Evolutionary conservation across 768 basidiomycete genomes (phyloP).

Genomic region (Mycena vitilis): DNA sequence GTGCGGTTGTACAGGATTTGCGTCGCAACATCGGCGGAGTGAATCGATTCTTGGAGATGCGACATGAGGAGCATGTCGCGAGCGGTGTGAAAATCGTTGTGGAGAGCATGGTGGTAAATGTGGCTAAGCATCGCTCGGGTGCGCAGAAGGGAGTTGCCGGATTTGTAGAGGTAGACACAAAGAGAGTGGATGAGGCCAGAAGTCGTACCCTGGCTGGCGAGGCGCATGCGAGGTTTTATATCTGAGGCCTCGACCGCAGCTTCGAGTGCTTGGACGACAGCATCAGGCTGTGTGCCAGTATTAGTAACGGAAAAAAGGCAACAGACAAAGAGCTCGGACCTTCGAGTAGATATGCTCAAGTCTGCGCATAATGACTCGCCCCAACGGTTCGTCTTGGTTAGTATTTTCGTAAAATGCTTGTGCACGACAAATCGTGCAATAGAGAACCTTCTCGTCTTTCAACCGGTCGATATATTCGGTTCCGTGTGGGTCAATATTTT

Average conservation of each 20-base stretch:
- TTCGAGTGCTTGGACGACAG: slow-evolving; percentile 92
- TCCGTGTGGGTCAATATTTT: slow-evolving; percentile 98
- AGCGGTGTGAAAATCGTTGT: slow-evolving; percentile 96
- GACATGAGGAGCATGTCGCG: slow-evolving; percentile 99
- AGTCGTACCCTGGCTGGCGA: slow-evolving; percentile 66
- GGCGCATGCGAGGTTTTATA: slow-evolving; percentile 70
- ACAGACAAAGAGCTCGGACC: slow-evolving; percentile 48
- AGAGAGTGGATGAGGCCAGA: slow-evolving; percentile 88
- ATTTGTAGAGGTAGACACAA: slow-evolving; percentile 93
- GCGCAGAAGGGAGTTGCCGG: slow-evolving; percentile 89
- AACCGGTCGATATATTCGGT: slow-evolving; percentile 98
- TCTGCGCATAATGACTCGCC: slow-evolving; percentile 92
- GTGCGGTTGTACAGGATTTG: slow-evolving; percentile 99
- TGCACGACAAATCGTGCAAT: slow-evolving; percentile 92
- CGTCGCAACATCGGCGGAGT: slow-evolving; percentile 95
- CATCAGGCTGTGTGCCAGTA: slow-evolving; percentile 75
- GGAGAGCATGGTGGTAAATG: slow-evolving; percentile 96
- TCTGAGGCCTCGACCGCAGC: slow-evolving; percentile 68
- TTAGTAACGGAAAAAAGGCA: slow-evolving; percentile 24
- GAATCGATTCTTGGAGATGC: slow-evolving; percentile 95
- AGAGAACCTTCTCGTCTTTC: slow-evolving; percentile 95
- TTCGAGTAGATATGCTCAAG: slow-evolving; percentile 99
- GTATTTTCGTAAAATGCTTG: slow-evolving; percentile 92
- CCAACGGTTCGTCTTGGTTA: slow-evolving; percentile 79
- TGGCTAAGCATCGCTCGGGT: slow-evolving; percentile 98